Percentiles rank a stretch among this genome's conserved stretches.
Evolutionary conservation across 805 yeast genomes (phyloP).

Genomic region (Ogataea haglerorum): DNA sequence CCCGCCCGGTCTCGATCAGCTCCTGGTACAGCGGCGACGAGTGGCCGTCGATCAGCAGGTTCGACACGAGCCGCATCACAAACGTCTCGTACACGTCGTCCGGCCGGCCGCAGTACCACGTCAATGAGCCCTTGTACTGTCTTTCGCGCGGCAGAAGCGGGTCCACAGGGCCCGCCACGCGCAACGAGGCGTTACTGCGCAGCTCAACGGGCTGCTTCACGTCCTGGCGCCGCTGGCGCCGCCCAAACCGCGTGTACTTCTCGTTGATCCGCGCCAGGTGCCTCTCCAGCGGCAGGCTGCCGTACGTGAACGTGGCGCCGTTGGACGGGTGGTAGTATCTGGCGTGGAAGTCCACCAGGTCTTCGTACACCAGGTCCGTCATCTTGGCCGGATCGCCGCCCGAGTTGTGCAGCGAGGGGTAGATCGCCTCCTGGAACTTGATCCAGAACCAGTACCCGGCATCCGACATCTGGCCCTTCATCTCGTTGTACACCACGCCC

Average conservation of each 20-base stretch:
- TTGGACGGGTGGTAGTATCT: slow-evolving; percentile 86
- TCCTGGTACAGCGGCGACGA: slow-evolving; percentile 84
- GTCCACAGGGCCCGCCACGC: slow-evolving; percentile 74
- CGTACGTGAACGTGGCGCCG: slow-evolving; percentile 83
- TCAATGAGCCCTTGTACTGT: slow-evolving; percentile 77
- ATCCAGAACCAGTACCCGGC: slow-evolving; percentile 83
- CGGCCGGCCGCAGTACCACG: slow-evolving; percentile 85
- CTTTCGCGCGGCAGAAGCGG: slow-evolving; percentile 63
- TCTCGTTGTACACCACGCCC: slow-evolving; percentile 97
- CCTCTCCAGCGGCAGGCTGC: slow-evolving; percentile 61
- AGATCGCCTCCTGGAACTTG: slow-evolving; percentile 75
- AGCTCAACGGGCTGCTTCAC: slow-evolving; percentile 49
- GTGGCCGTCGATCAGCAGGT: slow-evolving; percentile 83
- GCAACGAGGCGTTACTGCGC: slow-evolving; percentile 32
- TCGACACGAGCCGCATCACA: slow-evolving; percentile 64
- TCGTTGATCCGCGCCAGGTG: slow-evolving; percentile 57
- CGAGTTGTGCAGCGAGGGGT: slow-evolving; percentile 81
- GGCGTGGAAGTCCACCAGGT: slow-evolving; percentile 72
- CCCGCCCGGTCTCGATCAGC: slow-evolving; percentile 81
- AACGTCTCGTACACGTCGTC: slow-evolving; percentile 66
- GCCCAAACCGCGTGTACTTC: slow-evolving; percentile 52
- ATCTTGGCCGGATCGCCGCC: slow-evolving; percentile 92
- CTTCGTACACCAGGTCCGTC: slow-evolving; percentile 70
- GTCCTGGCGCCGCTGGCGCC: slow-evolving; percentile 32
- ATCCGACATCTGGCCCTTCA: slow-evolving; percentile 96